Evolutionary conservation across 164 flowering plant species (phyloP).

Genomic region (Dillenia turbinata): DNA sequence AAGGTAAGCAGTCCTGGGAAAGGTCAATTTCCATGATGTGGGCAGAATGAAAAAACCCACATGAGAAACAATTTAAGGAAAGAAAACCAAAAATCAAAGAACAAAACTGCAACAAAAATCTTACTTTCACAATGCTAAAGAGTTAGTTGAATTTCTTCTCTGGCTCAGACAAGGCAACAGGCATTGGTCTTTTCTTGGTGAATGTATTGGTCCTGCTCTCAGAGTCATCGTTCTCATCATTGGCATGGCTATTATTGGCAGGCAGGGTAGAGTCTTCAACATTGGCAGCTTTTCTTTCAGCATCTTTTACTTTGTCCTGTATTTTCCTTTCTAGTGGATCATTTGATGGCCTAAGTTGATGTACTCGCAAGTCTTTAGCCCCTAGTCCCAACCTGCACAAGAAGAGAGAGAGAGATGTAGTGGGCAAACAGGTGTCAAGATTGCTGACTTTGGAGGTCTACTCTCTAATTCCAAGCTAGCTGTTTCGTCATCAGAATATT

Average conservation of each 20-base stretch:
- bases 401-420: not conserved
- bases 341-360: slow-evolving; percentile 16
- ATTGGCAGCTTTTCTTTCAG: slow-evolving; percentile 29
- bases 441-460: slow-evolving; percentile 49
- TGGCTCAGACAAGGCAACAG: slow-evolving; percentile 6
- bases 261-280: slow-evolving; percentile 14
- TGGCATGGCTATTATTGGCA: slow-evolving; percentile 13
- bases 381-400: slow-evolving; percentile 33
- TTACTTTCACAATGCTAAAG: too few species aligned
- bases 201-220: slow-evolving; percentile 41
- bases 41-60: too few species aligned
- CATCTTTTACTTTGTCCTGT: slow-evolving; percentile 24
- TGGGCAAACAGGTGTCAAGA: not conserved
- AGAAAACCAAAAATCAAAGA: too few species aligned
- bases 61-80: too few species aligned
- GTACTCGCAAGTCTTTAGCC: slow-evolving; percentile 28
- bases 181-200: slow-evolving; percentile 29
- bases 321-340: slow-evolving; percentile 43
- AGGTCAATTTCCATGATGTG: too few species aligned
- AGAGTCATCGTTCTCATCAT: slow-evolving; percentile 18
- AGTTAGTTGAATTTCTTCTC: slow-evolving; percentile 16
- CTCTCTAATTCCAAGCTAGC: slow-evolving; percentile 28
- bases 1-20: too few species aligned
- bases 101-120: too few species aligned
- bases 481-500: slow-evolving; percentile 31